Conservation (phyloP, 768 basidiomycete species). For the Trametes cinnabarina region DNA sequence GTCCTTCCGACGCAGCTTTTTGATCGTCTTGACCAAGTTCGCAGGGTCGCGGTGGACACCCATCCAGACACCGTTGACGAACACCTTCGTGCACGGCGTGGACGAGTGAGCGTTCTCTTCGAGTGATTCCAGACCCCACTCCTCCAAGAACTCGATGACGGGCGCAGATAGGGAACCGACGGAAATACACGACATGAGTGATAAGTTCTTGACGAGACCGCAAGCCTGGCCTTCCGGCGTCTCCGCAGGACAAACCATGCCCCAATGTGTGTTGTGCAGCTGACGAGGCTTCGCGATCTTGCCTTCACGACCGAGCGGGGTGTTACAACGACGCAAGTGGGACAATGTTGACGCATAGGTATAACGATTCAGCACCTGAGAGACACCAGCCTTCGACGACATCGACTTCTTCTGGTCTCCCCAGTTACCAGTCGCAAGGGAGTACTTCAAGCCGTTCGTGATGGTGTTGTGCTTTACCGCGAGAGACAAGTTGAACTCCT, state of each 20-base stretch:
- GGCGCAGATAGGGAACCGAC: constrained; percentile 95
- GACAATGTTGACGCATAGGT: constrained; percentile 98
- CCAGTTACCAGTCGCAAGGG: constrained; percentile 98
- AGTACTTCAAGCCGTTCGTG: constrained; percentile 97
- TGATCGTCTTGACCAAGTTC: constrained; percentile 89
- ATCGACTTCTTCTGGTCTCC: constrained; percentile 99
- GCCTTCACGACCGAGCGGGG: constrained; percentile 95
- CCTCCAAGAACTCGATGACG: constrained; percentile 96
- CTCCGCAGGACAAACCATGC: constrained; percentile 99
- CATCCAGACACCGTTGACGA: constrained; percentile 99
- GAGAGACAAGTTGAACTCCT: constrained; percentile 86
- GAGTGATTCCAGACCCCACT: constrained; percentile 95
- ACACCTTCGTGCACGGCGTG: constrained; percentile 89
- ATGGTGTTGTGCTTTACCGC: constrained; percentile 97
- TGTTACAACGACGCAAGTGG: constrained; percentile 96
- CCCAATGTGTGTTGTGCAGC: constrained; percentile 99
- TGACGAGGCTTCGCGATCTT: constrained; percentile 99
- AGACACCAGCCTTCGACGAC: constrained; percentile 97
- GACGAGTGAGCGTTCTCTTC: constrained; percentile 90
- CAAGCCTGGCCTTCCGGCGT: constrained; percentile 99
- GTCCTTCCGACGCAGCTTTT: constrained; percentile 87
- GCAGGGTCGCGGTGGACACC: constrained; percentile 95
- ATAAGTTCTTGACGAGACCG: constrained; percentile 97
- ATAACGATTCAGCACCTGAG: constrained; percentile 97
- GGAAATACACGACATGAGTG: constrained; percentile 96